Evolutionary conservation across 371 early-diverging fungal species (phyloP).

Genomic region (Choanephora cucurbitarum): DNA sequence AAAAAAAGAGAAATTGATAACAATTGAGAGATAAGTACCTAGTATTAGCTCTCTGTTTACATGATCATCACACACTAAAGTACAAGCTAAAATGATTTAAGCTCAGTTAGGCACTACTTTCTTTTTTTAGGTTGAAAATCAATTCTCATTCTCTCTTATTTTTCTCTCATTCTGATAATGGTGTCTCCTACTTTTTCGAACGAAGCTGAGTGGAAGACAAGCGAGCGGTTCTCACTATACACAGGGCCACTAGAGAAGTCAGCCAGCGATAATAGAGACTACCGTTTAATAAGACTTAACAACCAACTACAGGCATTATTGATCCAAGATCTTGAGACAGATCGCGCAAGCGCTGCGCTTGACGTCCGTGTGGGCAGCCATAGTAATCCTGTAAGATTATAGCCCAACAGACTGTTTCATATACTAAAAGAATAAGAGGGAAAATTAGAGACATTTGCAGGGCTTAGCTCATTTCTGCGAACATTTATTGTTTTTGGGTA

Average conservation of each 20-base stretch:
- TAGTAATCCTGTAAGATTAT: constrained; percentile 29
- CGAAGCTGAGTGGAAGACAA: constrained; percentile 18
- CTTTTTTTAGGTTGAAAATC: too few species aligned
- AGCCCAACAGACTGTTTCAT: too few species aligned
- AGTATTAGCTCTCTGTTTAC: too few species aligned
- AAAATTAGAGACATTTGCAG: constrained; percentile 65
- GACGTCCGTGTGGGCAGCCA: constrained; percentile 85
- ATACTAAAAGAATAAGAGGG: neutral
- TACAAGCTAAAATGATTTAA: too few species aligned
- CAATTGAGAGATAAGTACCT: too few species aligned
- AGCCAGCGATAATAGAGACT: constrained; percentile 78
- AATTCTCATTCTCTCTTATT: neutral
- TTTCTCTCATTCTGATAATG: constrained; percentile 13
- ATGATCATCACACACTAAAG: too few species aligned
- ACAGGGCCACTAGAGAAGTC: constrained; percentile 53
- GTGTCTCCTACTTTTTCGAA: constrained; percentile 18
- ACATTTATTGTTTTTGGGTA: constrained; percentile 93
- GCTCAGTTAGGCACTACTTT: too few species aligned
- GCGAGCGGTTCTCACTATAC: constrained; percentile 12
- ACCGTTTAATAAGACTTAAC: constrained; percentile 78
- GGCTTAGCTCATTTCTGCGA: constrained; percentile 99
- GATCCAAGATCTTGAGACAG: constrained; percentile 80
- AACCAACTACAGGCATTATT: constrained; percentile 84
- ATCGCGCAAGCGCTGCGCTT: constrained; percentile 89
- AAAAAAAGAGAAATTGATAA: too few species aligned